Conservation (phyloP, 306 rosid genomes). For the Gleditsia sinensis region DNA sequence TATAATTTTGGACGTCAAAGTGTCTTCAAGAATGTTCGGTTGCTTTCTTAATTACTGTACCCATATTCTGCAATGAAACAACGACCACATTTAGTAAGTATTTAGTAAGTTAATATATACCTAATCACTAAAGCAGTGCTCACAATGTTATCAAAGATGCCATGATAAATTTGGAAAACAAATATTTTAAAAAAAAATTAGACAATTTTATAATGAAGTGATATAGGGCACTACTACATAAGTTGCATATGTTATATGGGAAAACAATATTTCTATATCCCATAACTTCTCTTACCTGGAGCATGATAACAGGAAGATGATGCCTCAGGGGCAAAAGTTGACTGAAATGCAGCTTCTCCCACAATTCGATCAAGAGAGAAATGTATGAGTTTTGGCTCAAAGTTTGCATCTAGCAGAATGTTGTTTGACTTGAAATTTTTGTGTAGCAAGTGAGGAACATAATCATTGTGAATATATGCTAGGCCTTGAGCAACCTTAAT, state of each 20-base stretch:
- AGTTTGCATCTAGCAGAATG: slow-evolving; percentile 74
- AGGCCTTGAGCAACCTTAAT: slow-evolving; percentile 89
- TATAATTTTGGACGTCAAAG: too few species aligned
- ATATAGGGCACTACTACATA: background rate
- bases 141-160: too few species aligned
- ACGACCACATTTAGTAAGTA: too few species aligned
- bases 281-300: slow-evolving; percentile 63
- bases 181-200: background rate
- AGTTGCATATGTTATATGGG: background rate
- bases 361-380: slow-evolving; percentile 76
- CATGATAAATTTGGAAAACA: too few species aligned
- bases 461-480: slow-evolving; percentile 89
- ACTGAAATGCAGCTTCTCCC: slow-evolving; percentile 84
- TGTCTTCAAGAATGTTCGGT: slow-evolving; percentile 71
- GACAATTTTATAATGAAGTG: background rate
- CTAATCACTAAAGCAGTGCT: too few species aligned
- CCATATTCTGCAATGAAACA: slow-evolving; percentile 69
- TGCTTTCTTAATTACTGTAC: slow-evolving; percentile 74
- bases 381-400: slow-evolving; percentile 89
- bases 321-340: slow-evolving; percentile 74
- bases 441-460: slow-evolving; percentile 87
- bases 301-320: slow-evolving; percentile 81
- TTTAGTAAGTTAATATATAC: background rate
- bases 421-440: slow-evolving; percentile 85
- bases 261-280: background rate